Conservation (phyloP, 108 stramenopile species). For the Chaetoceros muelleri region DNA sequence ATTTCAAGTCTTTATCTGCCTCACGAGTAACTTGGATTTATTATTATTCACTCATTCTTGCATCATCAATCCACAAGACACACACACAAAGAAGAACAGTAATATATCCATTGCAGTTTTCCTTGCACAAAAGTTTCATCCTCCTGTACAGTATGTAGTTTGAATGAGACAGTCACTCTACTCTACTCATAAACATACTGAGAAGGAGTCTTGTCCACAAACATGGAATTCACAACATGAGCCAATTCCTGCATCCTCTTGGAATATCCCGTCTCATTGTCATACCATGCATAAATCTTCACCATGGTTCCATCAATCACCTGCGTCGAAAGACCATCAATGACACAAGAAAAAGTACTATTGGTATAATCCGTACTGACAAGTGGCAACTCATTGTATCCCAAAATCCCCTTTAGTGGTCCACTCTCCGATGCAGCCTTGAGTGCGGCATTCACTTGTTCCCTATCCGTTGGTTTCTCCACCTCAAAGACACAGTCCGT, state of each 20-base stretch:
- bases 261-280: constrained; percentile 88
- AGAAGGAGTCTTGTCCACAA: neutral
- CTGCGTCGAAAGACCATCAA: constrained; percentile 86
- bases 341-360: constrained; percentile 71
- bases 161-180: too few relatives aligned
- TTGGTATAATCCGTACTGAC: constrained; percentile 90
- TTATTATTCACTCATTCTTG: too few relatives aligned
- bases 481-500: constrained; percentile 88
- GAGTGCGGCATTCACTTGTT: constrained; percentile 83
- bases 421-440: constrained; percentile 69
- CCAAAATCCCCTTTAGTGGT: constrained; percentile 79
- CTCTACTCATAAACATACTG: neutral
- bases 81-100: too few relatives aligned
- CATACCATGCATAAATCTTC: constrained; percentile 93
- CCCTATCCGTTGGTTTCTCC: constrained; percentile 45
- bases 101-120: too few relatives aligned
- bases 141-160: too few relatives aligned
- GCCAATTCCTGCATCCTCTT: constrained; percentile 88
- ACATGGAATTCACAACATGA: constrained; percentile 11
- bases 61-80: too few relatives aligned
- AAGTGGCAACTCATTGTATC: constrained; percentile 75
- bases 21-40: too few relatives aligned
- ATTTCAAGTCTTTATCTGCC: too few relatives aligned
- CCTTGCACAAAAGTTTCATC: too few relatives aligned
- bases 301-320: constrained; percentile 89